Conservation (phyloP, 768 basidiomycete species). For the Mycena floridula region DNA sequence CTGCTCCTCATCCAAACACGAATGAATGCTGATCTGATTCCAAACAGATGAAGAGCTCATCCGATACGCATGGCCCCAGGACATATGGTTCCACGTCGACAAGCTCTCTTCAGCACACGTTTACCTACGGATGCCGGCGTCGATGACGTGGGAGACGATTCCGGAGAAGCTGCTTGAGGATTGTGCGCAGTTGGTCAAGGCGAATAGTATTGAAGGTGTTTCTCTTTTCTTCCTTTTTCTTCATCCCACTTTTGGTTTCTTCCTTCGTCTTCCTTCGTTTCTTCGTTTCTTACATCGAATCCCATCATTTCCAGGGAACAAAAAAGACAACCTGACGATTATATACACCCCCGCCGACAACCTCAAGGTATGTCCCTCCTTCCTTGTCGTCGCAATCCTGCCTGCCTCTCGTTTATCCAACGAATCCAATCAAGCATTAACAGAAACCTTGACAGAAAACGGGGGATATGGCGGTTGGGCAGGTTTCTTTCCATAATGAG, state of each 20-base stretch:
- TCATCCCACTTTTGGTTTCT: too few relatives aligned
- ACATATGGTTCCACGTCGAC: constrained; percentile 96
- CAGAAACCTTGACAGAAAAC: constrained; percentile 94
- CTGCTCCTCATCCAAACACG: too few relatives aligned
- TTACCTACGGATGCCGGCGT: constrained; percentile 82
- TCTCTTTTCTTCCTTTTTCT: not conserved
- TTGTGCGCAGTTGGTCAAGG: constrained; percentile 94
- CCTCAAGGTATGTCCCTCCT: constrained; percentile 60
- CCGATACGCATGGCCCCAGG: constrained; percentile 85
- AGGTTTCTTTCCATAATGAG: constrained; percentile 92
- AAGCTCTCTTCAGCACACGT: constrained; percentile 96
- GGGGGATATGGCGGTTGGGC: constrained; percentile 95
- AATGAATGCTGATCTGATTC: too few relatives aligned
- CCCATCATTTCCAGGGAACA: constrained; percentile 61
- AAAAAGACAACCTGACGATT: constrained; percentile 88
- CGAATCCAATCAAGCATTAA: too few relatives aligned
- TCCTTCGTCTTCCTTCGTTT: too few relatives aligned
- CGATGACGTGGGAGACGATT: constrained; percentile 86
- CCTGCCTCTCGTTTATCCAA: not conserved
- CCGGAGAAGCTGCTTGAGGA: constrained; percentile 77
- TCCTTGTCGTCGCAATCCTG: too few relatives aligned
- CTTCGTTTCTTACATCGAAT: not conserved
- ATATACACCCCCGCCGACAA: constrained; percentile 94
- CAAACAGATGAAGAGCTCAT: constrained; percentile 97
- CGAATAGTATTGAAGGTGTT: constrained; percentile 92